Base-by-base conservation (phyloP, 2,329 filamentous ascomycete genomes). In the Phoma sp. region DNA sequence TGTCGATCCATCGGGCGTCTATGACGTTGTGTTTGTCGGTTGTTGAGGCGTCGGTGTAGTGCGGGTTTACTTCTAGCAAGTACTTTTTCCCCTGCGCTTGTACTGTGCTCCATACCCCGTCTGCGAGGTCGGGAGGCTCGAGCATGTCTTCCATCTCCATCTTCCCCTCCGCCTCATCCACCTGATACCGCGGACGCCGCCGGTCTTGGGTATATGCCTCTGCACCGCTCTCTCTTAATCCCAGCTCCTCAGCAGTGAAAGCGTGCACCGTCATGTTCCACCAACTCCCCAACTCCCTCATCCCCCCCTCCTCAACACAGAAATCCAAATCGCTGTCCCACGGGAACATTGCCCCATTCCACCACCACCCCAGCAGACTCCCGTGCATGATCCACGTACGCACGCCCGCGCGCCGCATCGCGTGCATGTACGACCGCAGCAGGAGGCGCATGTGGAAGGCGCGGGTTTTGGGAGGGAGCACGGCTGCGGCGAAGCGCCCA, bases 321-420 rank as follows among this genome's bases (percentile, higher is more conserved):
- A 86, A 82, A 60, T 87, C 85, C 43, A 86, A 67, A 61, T 87
- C 84, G 12, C 80, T 81, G 65, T 87, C 85, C 84, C 85, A 87
- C 2, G 84, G 84, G 72, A 87, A 79, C 63, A 85, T 81, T 65
- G 80, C 80, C 48, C 81, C 77, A 61, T 85, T 86, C 85, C 85
- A 87, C 80, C 82, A 87, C 84, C 85, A 87, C 32, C 84, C 83
- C 15, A 87, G 74, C 36, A 87, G 72, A 6, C 81, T 82, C 12
- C 85, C 84, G 61, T 87, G 85, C 82, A 86, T 86, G 52, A 87
- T 81, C 84, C 84, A 87, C 8, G 84, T 87, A 60, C 85, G 81
- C 4, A 81, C 80, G 13, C 82, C 81, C 29, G 86, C 78, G 45
- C 81, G 77, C 37, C 78, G 73, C 84, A 86, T 86, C 6, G 82